phyloP scores from a whole-genome alignment of 2,329 filamentous ascomycete species.

The Pseudogymnoascus sp. region DNA sequence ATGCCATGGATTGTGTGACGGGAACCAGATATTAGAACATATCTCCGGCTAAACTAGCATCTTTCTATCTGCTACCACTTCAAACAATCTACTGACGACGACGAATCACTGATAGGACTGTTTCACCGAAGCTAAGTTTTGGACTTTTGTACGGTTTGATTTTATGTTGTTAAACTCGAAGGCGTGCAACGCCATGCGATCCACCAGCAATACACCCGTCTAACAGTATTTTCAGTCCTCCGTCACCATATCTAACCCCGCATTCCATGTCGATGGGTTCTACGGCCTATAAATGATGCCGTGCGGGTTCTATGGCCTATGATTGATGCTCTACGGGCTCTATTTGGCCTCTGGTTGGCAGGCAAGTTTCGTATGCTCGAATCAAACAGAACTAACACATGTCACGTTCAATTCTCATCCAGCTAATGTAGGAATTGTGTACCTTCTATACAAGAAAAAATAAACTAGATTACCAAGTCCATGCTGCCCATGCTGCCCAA shows the following conservation, averaged over 20 bases:
- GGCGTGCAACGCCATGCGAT: not conserved
- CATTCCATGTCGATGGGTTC: not conserved
- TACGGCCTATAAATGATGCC: not conserved
- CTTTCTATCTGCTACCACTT: not conserved
- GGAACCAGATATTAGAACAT: not conserved
- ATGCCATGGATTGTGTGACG: not conserved
- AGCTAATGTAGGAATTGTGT: not conserved
- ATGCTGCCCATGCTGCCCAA: not conserved
- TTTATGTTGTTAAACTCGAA: not conserved
- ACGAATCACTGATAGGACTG: not conserved
- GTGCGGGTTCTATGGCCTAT: not conserved
- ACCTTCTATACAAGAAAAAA: slow-evolving; percentile 1
- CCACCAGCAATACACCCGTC: not conserved
- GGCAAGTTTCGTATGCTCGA: not conserved
- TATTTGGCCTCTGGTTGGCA: not conserved
- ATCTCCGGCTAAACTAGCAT: not conserved
- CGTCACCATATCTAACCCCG: not conserved
- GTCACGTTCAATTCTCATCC: not conserved
- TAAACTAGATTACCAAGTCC: not conserved
- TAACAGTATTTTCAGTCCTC: not conserved
- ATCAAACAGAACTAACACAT: not conserved
- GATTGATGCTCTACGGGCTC: not conserved
- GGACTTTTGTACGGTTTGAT: not conserved
- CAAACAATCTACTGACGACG: not conserved
- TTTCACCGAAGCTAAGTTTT: not conserved